Conservation (phyloP, 352 stramenopile genomes). For the Phytophthora pisi region DNA sequence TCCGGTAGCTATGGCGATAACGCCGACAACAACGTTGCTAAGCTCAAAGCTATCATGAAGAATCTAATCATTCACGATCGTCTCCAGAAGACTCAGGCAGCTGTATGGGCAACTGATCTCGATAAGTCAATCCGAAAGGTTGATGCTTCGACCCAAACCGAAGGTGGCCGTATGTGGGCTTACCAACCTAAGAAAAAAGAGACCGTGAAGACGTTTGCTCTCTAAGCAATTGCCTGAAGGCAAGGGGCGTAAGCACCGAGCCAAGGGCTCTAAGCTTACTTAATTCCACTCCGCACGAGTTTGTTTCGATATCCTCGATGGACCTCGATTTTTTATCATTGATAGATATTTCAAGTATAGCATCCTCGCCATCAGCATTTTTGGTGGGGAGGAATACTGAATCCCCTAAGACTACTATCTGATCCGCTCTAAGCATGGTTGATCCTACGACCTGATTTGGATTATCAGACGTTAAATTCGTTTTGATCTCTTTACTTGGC, state of each 20-base stretch:
- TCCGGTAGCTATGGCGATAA: slow-evolving; percentile 17
- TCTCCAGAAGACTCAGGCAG: slow-evolving; percentile 12
- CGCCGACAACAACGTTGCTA: slow-evolving; percentile 5
- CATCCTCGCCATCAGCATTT: neutral
- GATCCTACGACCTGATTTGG: slow-evolving; percentile 1
- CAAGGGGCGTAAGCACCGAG: too few species aligned
- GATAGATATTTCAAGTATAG: slow-evolving; percentile 5
- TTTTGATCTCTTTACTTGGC: slow-evolving; percentile 3
- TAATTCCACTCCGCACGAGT: neutral
- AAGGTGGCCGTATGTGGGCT: slow-evolving; percentile 5
- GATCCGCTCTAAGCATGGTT: neutral
- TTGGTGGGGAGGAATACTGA: neutral
- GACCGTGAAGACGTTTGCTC: slow-evolving; percentile 12
- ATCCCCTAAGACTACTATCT: neutral
- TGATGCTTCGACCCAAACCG: slow-evolving; percentile 8
- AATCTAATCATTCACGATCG: slow-evolving; percentile 19
- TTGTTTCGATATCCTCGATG: slow-evolving; percentile 7
- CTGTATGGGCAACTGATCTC: slow-evolving; percentile 12
- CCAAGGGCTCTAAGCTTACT: too few species aligned
- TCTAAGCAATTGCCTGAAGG: neutral
- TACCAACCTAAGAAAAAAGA: slow-evolving; percentile 12
- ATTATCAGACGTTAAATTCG: slow-evolving; percentile 1
- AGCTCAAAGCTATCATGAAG: slow-evolving; percentile 20
- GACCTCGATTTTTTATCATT: neutral
- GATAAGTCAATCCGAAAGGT: slow-evolving; percentile 9